phyloP scores from a whole-genome alignment of 768 basidiomycete genomes.

The Mycena amicta region DNA sequence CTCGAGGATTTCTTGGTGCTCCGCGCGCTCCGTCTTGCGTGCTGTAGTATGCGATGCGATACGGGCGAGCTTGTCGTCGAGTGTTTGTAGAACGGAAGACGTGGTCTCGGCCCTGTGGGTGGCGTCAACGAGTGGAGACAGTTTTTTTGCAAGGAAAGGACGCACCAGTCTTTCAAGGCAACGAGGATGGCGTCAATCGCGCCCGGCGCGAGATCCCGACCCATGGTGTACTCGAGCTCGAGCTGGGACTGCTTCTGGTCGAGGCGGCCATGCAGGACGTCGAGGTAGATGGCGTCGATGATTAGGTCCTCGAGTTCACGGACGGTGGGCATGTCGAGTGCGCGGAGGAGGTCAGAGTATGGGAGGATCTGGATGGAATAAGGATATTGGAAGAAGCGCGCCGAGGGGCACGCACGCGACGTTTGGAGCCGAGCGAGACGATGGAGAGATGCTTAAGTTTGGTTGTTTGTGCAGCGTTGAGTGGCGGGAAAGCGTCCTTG shows the following conservation, averaged over 20 bases:
- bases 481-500: slow-evolving; percentile 65
- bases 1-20: slow-evolving; percentile 59
- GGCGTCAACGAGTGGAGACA: too few relatives aligned
- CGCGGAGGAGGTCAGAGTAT: slow-evolving; percentile 69
- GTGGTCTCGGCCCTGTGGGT: slow-evolving; percentile 76
- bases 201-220: slow-evolving; percentile 84
- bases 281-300: slow-evolving; percentile 94
- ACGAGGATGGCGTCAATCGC: slow-evolving; percentile 61
- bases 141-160: too few relatives aligned
- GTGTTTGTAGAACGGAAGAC: slow-evolving; percentile 65
- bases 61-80: slow-evolving; percentile 68
- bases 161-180: slow-evolving; percentile 70
- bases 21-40: slow-evolving; percentile 45
- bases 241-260: slow-evolving; percentile 90
- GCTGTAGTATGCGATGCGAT: slow-evolving; percentile 49
- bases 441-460: slow-evolving; percentile 95
- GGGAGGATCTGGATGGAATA: slow-evolving; percentile 67
- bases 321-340: slow-evolving; percentile 75
- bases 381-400: neutral
- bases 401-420: slow-evolving; percentile 57
- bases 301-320: slow-evolving; percentile 95
- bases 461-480: slow-evolving; percentile 72
- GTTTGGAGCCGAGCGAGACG: slow-evolving; percentile 76
- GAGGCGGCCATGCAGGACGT: slow-evolving; percentile 86
- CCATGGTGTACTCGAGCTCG: slow-evolving; percentile 91